A percentile compares a stretch with the other conserved stretches of the same genome.
These are phyloP conservation scores for Tritrichomonas musculus DNA, from an alignment of 208 protist species.

Conservation along the genomic window DNA sequence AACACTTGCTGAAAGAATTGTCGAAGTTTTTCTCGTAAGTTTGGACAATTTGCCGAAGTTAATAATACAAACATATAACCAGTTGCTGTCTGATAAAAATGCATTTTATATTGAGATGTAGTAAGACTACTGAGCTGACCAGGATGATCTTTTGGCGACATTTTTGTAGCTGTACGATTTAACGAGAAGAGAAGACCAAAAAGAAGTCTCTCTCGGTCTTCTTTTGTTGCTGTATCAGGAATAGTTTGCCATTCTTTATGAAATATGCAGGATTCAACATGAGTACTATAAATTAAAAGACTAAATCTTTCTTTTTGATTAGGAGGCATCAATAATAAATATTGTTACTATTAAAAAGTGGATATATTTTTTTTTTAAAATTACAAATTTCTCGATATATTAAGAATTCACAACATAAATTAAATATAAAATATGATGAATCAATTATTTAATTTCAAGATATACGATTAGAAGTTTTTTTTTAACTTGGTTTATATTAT, in stretches of 20 bases:
- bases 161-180: neutral
- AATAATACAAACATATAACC: constrained; percentile 18
- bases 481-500: too few relatives aligned
- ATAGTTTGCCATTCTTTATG: neutral
- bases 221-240: neutral
- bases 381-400: too few relatives aligned
- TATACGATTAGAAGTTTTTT: too few relatives aligned
- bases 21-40: neutral
- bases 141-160: constrained; percentile 18
- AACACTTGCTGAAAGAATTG: neutral
- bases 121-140: neutral
- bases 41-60: neutral
- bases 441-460: too few relatives aligned
- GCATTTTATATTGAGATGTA: constrained; percentile 11
- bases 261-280: neutral
- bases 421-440: too few relatives aligned
- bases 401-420: too few relatives aligned
- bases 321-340: neutral
- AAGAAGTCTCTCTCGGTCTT: neutral
- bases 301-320: neutral
- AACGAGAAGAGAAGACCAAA: constrained; percentile 29
- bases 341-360: too few relatives aligned
- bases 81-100: neutral
- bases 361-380: too few relatives aligned
- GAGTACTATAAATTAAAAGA: constrained; percentile 26